Evolutionary conservation across 345 rosid genomes (phyloP).

Genomic region (Anastatica hierochuntica): DNA sequence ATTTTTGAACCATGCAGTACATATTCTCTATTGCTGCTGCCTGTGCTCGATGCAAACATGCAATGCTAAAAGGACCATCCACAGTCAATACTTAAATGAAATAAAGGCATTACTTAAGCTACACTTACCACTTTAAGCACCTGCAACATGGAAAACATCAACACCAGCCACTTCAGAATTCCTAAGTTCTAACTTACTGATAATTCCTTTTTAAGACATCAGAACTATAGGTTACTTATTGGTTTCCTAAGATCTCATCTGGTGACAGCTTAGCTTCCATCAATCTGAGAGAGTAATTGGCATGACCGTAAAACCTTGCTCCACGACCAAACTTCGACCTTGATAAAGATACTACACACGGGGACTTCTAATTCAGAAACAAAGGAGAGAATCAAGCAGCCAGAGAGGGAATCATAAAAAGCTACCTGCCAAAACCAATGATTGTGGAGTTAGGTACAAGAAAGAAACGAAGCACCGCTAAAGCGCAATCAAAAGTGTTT

Average conservation of each 20-base stretch:
- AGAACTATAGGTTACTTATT: slow-evolving; percentile 37
- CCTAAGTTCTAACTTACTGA: slow-evolving; percentile 22
- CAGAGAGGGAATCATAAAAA: slow-evolving; percentile 29
- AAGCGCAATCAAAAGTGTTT: background rate
- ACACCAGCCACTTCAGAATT: slow-evolving; percentile 34
- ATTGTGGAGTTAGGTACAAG: background rate
- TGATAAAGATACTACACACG: slow-evolving; percentile 10
- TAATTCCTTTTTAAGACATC: slow-evolving; percentile 21
- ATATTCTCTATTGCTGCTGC: slow-evolving; percentile 15
- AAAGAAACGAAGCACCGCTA: slow-evolving; percentile 1
- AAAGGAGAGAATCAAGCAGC: slow-evolving; percentile 32
- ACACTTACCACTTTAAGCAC: slow-evolving; percentile 25
- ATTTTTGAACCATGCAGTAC: background rate
- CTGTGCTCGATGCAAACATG: slow-evolving; percentile 20
- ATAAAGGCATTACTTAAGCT: slow-evolving; percentile 4
- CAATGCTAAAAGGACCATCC: slow-evolving; percentile 10
- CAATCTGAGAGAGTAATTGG: slow-evolving; percentile 9
- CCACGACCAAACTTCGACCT: slow-evolving; percentile 12
- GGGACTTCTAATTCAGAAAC: slow-evolving; percentile 24
- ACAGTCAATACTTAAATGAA: slow-evolving; percentile 6
- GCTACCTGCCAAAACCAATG: slow-evolving; percentile 45
- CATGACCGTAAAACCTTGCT: slow-evolving; percentile 16
- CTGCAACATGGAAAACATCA: slow-evolving; percentile 19
- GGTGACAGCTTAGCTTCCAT: slow-evolving; percentile 11
- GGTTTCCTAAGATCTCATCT: slow-evolving; percentile 41